Percentiles rank a stretch among this genome's conserved stretches.
Evolutionary conservation across 305 asterid genomes (phyloP).

Genomic region (Ilex paraguariensis): DNA sequence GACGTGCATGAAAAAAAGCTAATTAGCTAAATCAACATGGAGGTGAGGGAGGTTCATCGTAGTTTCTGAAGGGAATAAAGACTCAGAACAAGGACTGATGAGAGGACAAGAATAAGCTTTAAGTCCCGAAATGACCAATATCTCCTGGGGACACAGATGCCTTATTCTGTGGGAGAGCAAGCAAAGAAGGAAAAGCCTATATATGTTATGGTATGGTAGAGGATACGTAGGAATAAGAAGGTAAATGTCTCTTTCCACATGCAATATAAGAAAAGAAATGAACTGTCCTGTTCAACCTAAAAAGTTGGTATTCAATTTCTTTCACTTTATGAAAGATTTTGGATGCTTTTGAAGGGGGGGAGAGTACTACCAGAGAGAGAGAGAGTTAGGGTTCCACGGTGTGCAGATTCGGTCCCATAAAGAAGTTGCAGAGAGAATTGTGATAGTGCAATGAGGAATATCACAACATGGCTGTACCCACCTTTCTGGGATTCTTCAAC

Average conservation of each 20-base stretch:
- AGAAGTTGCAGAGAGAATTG: constrained; percentile 27
- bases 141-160: too few relatives aligned
- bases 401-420: constrained; percentile 27
- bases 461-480: constrained; percentile 19
- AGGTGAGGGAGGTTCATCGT: constrained; percentile 26
- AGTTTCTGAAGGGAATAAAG: constrained; percentile 38
- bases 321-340: constrained; percentile 28
- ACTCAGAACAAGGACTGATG: constrained; percentile 9
- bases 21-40: constrained; percentile 9
- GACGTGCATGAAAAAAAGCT: constrained; percentile 30
- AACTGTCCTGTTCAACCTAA: constrained; percentile 14
- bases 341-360: constrained; percentile 19
- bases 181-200: background rate
- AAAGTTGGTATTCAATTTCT: constrained; percentile 32
- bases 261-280: background rate
- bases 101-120: constrained; percentile 33
- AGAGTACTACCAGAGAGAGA: background rate
- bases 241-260: constrained; percentile 1
- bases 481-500: constrained; percentile 26
- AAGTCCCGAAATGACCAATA: constrained; percentile 10
- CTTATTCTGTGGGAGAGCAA: too few relatives aligned
- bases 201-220: background rate
- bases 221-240: background rate
- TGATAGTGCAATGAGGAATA: constrained; percentile 26
- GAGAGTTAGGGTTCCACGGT: constrained; percentile 2